phyloP scores from a whole-genome alignment of 306 rosid species.

The Acacia confusa region DNA sequence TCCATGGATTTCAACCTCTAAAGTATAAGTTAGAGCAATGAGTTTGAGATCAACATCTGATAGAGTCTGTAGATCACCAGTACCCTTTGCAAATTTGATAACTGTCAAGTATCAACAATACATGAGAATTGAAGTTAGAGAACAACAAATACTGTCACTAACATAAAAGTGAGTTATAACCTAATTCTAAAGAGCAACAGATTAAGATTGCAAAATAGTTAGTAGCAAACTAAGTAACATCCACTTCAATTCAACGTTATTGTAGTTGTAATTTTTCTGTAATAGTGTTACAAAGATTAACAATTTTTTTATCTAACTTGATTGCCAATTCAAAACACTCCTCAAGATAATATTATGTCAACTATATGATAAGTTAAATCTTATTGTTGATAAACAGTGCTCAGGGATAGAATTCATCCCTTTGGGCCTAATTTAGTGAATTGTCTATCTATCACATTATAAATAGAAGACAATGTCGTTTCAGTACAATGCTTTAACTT shows the following conservation, averaged over 20 bases:
- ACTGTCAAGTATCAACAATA: constrained; percentile 43
- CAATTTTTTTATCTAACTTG: not conserved
- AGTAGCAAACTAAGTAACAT: not conserved
- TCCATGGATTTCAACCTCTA: constrained; percentile 87
- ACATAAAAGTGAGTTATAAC: not conserved
- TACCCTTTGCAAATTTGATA: constrained; percentile 79
- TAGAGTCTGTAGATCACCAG: constrained; percentile 92
- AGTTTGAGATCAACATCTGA: constrained; percentile 90
- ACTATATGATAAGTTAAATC: too few relatives aligned
- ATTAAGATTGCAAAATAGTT: not conserved
- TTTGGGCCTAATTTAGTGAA: too few relatives aligned
- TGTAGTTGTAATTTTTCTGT: not conserved
- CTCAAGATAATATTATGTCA: too few relatives aligned
- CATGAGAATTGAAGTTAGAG: constrained; percentile 21
- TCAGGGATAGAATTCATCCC: too few relatives aligned
- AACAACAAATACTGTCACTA: not conserved
- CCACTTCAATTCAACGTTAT: not conserved
- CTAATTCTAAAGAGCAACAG: not conserved
- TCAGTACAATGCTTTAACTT: too few relatives aligned
- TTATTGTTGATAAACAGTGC: too few relatives aligned
- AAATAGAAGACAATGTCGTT: too few relatives aligned
- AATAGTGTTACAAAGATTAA: not conserved
- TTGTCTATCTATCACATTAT: too few relatives aligned
- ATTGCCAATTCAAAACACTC: not conserved
- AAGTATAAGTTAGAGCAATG: constrained; percentile 68